A percentile compares a stretch with the other conserved stretches of the same genome.
Evolutionary conservation across 2,329 filamentous ascomycete species (phyloP).

Genomic region (Elsinoe arachidis): DNA sequence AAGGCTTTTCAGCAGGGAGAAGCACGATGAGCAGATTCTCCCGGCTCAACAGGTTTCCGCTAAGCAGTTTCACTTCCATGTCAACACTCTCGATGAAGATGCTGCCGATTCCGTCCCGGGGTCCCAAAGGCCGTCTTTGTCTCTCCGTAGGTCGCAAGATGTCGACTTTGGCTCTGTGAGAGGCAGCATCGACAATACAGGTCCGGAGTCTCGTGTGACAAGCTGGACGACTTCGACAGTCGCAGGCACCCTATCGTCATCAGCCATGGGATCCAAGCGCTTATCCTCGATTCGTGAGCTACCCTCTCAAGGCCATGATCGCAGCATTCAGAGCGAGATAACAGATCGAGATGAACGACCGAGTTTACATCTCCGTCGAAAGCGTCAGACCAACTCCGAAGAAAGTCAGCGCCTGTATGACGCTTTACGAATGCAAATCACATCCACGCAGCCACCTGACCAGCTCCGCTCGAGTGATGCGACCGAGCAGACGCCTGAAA

Average conservation of each 20-base stretch:
- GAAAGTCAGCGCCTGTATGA: slow-evolving; percentile 55
- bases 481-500: too few species aligned
- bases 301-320: slow-evolving; percentile 8
- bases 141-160: slow-evolving; percentile 2
- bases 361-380: slow-evolving; percentile 22
- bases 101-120: slow-evolving; percentile 9
- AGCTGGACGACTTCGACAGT: slow-evolving; percentile 62
- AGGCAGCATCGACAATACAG: slow-evolving; percentile 32
- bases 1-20: slow-evolving; percentile 43
- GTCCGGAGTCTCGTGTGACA: slow-evolving; percentile 52
- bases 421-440: slow-evolving; percentile 46
- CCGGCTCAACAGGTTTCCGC: slow-evolving; percentile 46
- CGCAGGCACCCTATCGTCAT: slow-evolving; percentile 44
- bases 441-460: slow-evolving; percentile 37
- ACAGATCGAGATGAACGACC: slow-evolving; percentile 24
- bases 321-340: slow-evolving; percentile 23
- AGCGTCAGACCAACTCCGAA: slow-evolving; percentile 29
- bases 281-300: slow-evolving; percentile 14
- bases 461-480: not conserved
- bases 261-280: slow-evolving; percentile 24
- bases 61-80: slow-evolving; percentile 21
- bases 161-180: slow-evolving; percentile 17
- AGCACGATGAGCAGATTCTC: slow-evolving; percentile 31
- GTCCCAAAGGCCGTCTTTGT: slow-evolving; percentile 4
- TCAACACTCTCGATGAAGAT: slow-evolving; percentile 20